Percentiles rank a stretch among this genome's conserved stretches.
These are phyloP conservation scores for Ilex aquifolium DNA, from an alignment of 257 asterid genomes.

Conservation along the genomic window DNA sequence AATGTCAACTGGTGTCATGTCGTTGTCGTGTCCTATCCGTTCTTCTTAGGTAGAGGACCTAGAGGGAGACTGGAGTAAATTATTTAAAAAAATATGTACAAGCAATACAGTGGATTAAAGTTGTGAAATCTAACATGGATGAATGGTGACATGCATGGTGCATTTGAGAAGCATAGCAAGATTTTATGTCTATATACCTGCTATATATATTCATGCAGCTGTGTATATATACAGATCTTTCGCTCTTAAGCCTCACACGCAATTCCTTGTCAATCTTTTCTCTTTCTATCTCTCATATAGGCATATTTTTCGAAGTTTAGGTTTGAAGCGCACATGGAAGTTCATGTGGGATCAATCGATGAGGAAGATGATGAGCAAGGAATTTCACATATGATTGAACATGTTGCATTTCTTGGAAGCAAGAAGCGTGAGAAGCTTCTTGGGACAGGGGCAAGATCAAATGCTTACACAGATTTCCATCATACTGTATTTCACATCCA, in stretches of 20 bases:
- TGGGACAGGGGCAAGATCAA: conserved; percentile 98
- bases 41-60: no score
- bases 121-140: neutral
- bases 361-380: conserved; percentile 99
- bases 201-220: no score
- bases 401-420: conserved; percentile 99
- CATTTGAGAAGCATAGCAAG: neutral
- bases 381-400: conserved; percentile 99
- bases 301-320: conserved; percentile 32
- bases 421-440: conserved; percentile 99
- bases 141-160: neutral
- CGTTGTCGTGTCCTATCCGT: no score
- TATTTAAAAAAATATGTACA: no score
- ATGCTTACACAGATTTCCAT: conserved; percentile 98
- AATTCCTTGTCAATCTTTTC: neutral
- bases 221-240: no score
- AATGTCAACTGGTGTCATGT: no score
- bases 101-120: neutral
- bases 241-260: neutral
- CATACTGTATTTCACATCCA: conserved; percentile 98
- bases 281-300: conserved; percentile 7
- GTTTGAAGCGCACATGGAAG: conserved; percentile 99
- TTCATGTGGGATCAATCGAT: conserved; percentile 95
- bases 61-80: no score
- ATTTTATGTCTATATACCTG: no score